phyloP scores from a whole-genome alignment of 805 yeast genomes.

The Monosporozyma aerobia region DNA sequence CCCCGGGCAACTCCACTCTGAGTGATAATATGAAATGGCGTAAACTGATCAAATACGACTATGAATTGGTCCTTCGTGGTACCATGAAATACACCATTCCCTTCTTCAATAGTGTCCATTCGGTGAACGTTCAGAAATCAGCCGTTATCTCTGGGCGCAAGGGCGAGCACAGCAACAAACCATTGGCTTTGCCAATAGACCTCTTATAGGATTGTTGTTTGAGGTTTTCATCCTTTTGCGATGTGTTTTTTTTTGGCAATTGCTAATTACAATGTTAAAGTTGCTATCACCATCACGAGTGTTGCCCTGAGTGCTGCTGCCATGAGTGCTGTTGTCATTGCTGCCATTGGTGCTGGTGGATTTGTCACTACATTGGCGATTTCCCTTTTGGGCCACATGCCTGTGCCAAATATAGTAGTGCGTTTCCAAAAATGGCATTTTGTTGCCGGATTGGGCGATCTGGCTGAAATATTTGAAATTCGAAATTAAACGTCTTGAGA shows the following conservation, averaged over 20 bases:
- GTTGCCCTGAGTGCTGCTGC: too few relatives aligned
- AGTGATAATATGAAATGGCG: slow-evolving; percentile 51
- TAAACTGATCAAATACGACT: slow-evolving; percentile 64
- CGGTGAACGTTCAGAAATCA: slow-evolving; percentile 53
- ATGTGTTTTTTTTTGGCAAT: too few relatives aligned
- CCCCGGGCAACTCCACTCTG: slow-evolving; percentile 49
- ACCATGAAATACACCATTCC: slow-evolving; percentile 71
- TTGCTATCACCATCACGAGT: too few relatives aligned
- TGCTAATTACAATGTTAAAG: too few relatives aligned
- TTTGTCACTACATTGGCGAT: neutral
- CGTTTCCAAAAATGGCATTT: slow-evolving; percentile 1
- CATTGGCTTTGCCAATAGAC: neutral
- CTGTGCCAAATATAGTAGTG: slow-evolving; percentile 1
- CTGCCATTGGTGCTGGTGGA: too few relatives aligned
- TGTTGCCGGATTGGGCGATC: neutral
- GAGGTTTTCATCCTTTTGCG: neutral
- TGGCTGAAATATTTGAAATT: neutral
- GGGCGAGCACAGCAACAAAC: neutral
- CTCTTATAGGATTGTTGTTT: neutral
- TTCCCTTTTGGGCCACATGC: neutral
- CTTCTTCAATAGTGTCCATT: slow-evolving; percentile 41
- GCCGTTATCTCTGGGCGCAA: slow-evolving; percentile 31
- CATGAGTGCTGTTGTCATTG: too few relatives aligned
- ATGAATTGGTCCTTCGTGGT: slow-evolving; percentile 79
- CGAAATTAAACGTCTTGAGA: neutral